Evolutionary conservation across 2,329 filamentous ascomycete species (phyloP).

Genomic region (Xylaria polymorpha): DNA sequence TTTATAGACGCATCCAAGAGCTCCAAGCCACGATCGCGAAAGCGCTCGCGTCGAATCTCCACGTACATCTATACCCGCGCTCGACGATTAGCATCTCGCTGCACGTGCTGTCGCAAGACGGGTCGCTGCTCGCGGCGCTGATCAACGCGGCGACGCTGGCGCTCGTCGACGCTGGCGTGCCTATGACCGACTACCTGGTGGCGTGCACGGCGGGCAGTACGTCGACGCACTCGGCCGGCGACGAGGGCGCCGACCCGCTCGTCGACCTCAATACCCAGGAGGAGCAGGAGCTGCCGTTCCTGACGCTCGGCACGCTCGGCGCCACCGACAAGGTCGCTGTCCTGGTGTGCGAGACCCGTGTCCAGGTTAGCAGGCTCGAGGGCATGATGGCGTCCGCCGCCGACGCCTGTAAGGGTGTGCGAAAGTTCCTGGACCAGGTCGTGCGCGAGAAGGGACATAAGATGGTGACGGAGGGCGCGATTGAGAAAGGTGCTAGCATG

Average conservation of each 20-base stretch:
- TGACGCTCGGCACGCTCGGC: conserved; percentile 86
- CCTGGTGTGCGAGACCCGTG: conserved; percentile 85
- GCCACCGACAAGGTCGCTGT: conserved; percentile 80
- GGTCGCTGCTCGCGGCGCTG: conserved; percentile 87
- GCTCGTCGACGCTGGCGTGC: conserved; percentile 92
- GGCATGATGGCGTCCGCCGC: conserved; percentile 93
- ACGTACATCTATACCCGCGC: conserved; percentile 90
- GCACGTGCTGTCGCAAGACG: conserved; percentile 90
- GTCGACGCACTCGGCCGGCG: conserved; percentile 71
- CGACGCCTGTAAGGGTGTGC: conserved; percentile 89
- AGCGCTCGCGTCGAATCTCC: conserved; percentile 80
- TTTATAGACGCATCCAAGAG: conserved; percentile 77
- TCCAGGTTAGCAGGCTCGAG: conserved; percentile 85
- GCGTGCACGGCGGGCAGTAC: conserved; percentile 89
- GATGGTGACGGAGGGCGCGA: conserved; percentile 68
- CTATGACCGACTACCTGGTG: conserved; percentile 91
- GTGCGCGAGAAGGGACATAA: conserved; percentile 76
- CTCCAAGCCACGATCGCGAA: conserved; percentile 82
- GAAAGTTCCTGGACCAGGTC: conserved; percentile 82
- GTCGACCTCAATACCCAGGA: conserved; percentile 83
- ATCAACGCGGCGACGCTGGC: conserved; percentile 93
- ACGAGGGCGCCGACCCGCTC: conserved; percentile 79
- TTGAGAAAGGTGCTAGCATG: conserved; percentile 61
- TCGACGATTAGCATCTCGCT: conserved; percentile 85
- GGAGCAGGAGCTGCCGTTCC: conserved; percentile 86